Conservation (phyloP, 371 early-diverging fungal genomes). For the Circinella minor region DNA sequence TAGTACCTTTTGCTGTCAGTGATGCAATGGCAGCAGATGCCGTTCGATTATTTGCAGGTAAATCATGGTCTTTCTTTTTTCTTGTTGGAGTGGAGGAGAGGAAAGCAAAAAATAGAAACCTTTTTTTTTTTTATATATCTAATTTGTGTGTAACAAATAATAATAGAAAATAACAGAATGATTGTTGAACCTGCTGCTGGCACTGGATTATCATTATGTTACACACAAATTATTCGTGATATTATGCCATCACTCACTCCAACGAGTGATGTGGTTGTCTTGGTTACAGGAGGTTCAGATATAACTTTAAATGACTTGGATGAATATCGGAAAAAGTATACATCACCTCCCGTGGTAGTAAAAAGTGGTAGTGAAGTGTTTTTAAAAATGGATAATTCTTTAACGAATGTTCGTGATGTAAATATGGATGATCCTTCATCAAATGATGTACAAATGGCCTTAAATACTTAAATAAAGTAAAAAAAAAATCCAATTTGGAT, state of each 20-base stretch:
- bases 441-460: constrained; percentile 12
- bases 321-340: constrained; percentile 54
- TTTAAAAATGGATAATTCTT: constrained; percentile 54
- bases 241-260: constrained; percentile 55
- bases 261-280: constrained; percentile 56
- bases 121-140: too few relatives aligned
- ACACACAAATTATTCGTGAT: constrained; percentile 59
- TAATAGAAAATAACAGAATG: constrained; percentile 57
- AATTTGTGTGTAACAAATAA: too few relatives aligned
- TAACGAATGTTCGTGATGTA: constrained; percentile 36
- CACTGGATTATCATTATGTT: constrained; percentile 57
- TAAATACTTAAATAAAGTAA: background rate
- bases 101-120: too few relatives aligned
- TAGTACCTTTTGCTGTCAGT: constrained; percentile 64
- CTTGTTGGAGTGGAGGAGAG: too few relatives aligned
- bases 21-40: constrained; percentile 66
- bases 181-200: constrained; percentile 68
- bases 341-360: constrained; percentile 58
- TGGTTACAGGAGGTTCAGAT: constrained; percentile 68
- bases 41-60: constrained; percentile 61
- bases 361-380: constrained; percentile 63
- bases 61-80: background rate
- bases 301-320: constrained; percentile 53
- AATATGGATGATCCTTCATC: constrained; percentile 34
- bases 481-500: background rate